These are phyloP conservation scores for Curvularia spicifera DNA, from an alignment of 2,329 filamentous ascomycete genomes.

Conservation along the genomic window DNA sequence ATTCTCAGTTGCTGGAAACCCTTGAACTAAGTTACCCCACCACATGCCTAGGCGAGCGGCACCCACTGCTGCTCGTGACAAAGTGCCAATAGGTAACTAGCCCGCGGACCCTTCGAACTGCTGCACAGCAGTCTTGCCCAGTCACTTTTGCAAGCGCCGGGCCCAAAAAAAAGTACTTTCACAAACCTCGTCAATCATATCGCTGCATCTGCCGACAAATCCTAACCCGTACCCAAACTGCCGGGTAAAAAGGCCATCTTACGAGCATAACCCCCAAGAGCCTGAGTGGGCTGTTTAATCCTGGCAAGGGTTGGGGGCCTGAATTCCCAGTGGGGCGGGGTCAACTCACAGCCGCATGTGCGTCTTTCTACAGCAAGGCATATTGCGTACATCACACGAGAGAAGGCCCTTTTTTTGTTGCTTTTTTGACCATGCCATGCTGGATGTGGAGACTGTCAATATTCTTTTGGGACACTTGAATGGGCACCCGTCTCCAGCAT, in stretches of 20 bases:
- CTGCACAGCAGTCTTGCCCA: background rate
- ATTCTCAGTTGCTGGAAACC: background rate
- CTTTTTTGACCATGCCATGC: background rate
- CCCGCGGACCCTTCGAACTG: no score
- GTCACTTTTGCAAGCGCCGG: conserved; percentile 14
- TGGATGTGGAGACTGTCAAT: background rate
- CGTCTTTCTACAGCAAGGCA: background rate
- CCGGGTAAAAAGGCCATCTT: conserved; percentile 15
- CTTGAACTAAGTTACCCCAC: background rate
- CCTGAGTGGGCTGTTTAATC: conserved; percentile 13
- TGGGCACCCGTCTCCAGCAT: background rate
- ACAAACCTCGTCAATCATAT: conserved; percentile 22
- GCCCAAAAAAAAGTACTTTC: background rate
- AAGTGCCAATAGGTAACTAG: background rate
- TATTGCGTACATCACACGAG: background rate
- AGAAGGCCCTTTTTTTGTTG: background rate
- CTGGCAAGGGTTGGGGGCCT: conserved; percentile 10
- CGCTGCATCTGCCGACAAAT: conserved; percentile 15
- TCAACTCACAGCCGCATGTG: background rate
- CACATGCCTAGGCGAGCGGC: background rate
- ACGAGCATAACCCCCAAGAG: background rate
- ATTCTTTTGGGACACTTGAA: background rate
- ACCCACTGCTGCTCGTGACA: background rate
- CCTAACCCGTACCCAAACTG: conserved; percentile 4
- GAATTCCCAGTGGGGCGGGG: background rate